A percentile compares a stretch with the other conserved stretches of the same genome.
Evolutionary conservation across 768 basidiomycete genomes (phyloP).

Genomic region (Kwoniella heveanensis): DNA sequence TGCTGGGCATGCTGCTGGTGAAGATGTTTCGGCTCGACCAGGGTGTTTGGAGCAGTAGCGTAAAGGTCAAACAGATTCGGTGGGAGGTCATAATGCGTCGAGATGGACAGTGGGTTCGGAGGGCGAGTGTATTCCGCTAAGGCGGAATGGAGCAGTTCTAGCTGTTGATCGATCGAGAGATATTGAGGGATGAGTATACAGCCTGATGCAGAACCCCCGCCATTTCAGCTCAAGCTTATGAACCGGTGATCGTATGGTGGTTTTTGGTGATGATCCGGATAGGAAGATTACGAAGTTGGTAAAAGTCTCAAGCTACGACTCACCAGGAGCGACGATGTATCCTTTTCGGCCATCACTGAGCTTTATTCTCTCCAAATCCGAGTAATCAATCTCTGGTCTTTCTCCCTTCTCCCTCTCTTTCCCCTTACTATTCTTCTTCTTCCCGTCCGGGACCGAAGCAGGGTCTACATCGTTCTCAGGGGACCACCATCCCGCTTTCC

Average conservation of each 20-base stretch:
- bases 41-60: constrained; percentile 24
- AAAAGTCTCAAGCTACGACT: too few species aligned
- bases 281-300: too few species aligned
- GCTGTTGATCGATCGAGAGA: constrained; percentile 67
- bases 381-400: constrained; percentile 15
- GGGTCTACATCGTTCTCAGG: constrained; percentile 14
- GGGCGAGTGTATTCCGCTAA: constrained; percentile 71
- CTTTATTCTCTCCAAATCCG: constrained; percentile 21
- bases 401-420: constrained; percentile 34
- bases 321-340: constrained; percentile 46
- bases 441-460: constrained; percentile 1
- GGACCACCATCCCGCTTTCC: constrained; percentile 49
- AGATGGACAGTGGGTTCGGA: constrained; percentile 87
- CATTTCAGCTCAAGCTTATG: background rate
- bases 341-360: constrained; percentile 30
- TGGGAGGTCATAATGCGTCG: constrained; percentile 81
- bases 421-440: constrained; percentile 22
- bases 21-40: constrained; percentile 36
- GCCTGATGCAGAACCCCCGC: constrained; percentile 60
- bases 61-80: constrained; percentile 73
- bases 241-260: too few species aligned
- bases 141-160: constrained; percentile 70
- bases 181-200: constrained; percentile 81
- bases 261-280: background rate
- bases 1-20: background rate